Base-by-base conservation (phyloP, 192 early-diverging fungal genomes). In the Coemansia sp. region DNA sequence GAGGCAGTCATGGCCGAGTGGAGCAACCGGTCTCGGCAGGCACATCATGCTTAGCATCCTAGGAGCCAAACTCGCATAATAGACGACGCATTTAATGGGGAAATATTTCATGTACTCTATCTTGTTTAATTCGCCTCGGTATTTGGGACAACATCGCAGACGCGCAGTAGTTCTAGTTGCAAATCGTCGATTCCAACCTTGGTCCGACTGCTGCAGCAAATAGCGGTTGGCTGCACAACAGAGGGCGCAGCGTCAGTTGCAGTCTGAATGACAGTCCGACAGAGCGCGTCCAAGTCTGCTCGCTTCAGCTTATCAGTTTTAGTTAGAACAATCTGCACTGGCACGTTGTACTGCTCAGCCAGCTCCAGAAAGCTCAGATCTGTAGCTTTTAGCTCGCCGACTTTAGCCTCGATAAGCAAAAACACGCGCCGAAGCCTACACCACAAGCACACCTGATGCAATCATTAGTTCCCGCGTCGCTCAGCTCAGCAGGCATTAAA, bases 321-420 rank as follows among this genome's bases (percentile, higher is more conserved):
- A 51, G 82, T 84, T 31, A 84, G 51, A 1, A 84, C 68, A 1
- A 84, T 54, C 63, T 79, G 82, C 2, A 65, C 66, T 7, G 68
- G 54, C 31, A 72, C 59, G 7, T 40, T 32, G 45, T 73, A 67
- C 31, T 60, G 15, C 19, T 82, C 77, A 6, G 70, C 62, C 17
- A 83, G 45, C 49, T 76, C 79, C 9, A 85, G 49, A 51, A 82
- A 76, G 54, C 58, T 68, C 63, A 45, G 8, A 40, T 85, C 84
- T 0, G 79, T 82, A 0, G 63, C 9, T 32, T 85, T 85, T 14
- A 83, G 76, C 59, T 83, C 73, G 47, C 79, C 84, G 1, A 85
- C 77, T 29, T 83, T 85, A 59, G 84, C 70, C 29, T 85, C 84
- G 38, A 85, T 60, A 19, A 85, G 64, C 54, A 85, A 29, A 49